These are phyloP conservation scores for Solidago caesia DNA, from an alignment of 129 eudicot species.

Conservation along the genomic window DNA sequence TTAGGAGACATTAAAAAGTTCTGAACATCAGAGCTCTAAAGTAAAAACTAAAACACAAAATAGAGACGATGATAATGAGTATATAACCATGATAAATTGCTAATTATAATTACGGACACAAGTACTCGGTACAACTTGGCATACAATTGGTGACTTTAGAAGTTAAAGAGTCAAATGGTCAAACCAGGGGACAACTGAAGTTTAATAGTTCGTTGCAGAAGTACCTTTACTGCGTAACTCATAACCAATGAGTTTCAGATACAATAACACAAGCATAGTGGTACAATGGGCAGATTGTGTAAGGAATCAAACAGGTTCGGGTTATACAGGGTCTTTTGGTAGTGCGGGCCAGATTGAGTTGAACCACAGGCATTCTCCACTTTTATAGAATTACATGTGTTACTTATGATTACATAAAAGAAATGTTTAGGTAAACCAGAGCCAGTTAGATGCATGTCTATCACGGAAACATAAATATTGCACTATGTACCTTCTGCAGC, in stretches of 20 bases:
- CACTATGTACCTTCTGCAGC: conserved; percentile 72
- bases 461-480: neutral
- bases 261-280: conserved; percentile 6
- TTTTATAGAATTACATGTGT: neutral
- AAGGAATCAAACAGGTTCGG: neutral
- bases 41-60: neutral
- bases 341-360: neutral
- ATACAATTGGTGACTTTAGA: neutral
- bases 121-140: neutral
- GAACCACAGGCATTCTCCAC: neutral
- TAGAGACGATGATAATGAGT: neutral
- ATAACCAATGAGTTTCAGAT: neutral
- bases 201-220: conserved; percentile 4
- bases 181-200: neutral
- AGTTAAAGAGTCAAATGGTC: neutral
- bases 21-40: neutral
- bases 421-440: neutral
- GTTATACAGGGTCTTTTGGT: neutral
- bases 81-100: neutral
- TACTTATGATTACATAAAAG: neutral
- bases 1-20: conserved; percentile 6
- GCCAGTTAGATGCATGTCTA: neutral
- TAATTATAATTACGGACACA: conserved; percentile 9
- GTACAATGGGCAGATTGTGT: neutral
- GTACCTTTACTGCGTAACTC: neutral